These are phyloP conservation scores for Vachellia pachyceras DNA, from an alignment of 306 rosid genomes.

Conservation along the genomic window DNA sequence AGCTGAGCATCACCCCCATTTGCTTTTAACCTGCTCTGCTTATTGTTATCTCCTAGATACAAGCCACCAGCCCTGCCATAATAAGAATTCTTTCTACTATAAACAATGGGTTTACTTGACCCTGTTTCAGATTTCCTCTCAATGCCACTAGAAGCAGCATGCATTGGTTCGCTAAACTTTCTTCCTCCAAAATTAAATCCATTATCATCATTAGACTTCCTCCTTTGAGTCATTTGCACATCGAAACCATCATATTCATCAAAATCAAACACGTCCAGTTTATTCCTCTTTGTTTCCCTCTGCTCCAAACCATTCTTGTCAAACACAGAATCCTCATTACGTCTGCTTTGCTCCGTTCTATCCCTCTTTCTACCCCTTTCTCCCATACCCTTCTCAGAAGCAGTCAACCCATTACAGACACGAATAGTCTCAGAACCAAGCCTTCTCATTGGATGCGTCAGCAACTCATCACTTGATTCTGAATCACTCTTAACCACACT, in stretches of 20 bases:
- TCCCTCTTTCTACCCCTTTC: slow-evolving; percentile 69
- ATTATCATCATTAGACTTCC: slow-evolving; percentile 47
- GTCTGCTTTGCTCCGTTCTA: slow-evolving; percentile 49
- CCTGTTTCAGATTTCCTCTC: slow-evolving; percentile 67
- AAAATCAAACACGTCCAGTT: slow-evolving; percentile 72
- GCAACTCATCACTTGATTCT: slow-evolving; percentile 74
- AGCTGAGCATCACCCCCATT: slow-evolving; percentile 56
- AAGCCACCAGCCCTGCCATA: slow-evolving; percentile 47
- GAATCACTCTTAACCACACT: slow-evolving; percentile 67
- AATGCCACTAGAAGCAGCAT: slow-evolving; percentile 50
- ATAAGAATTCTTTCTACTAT: slow-evolving; percentile 58
- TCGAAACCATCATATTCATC: slow-evolving; percentile 70
- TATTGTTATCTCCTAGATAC: slow-evolving; percentile 50
- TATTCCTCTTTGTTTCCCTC: slow-evolving; percentile 54
- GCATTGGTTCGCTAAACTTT: slow-evolving; percentile 60
- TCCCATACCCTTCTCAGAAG: slow-evolving; percentile 53
- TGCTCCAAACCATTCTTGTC: slow-evolving; percentile 51
- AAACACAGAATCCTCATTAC: slow-evolving; percentile 48
- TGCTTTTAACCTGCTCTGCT: slow-evolving; percentile 49
- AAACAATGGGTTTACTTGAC: slow-evolving; percentile 56
- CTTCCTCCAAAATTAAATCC: slow-evolving; percentile 59
- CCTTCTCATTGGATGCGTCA: slow-evolving; percentile 58
- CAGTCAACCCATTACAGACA: slow-evolving; percentile 67
- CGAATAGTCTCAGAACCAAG: slow-evolving; percentile 73
- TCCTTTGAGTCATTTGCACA: slow-evolving; percentile 53